Evolutionary conservation across 768 basidiomycete species (phyloP).

Genomic region (Boletus rex-veris): DNA sequence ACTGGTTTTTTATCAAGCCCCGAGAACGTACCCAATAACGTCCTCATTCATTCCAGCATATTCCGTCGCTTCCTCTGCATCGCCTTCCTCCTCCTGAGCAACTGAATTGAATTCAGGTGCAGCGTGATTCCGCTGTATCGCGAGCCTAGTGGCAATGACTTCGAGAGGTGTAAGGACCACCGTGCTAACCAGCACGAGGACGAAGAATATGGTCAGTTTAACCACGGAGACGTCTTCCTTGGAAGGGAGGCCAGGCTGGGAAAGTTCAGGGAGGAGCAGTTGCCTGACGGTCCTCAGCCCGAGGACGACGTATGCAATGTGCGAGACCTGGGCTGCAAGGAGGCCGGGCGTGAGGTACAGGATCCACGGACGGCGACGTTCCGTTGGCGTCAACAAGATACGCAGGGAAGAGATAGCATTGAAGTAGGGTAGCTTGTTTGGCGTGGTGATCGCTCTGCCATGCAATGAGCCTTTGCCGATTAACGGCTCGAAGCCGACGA

Average conservation of each 20-base stretch:
- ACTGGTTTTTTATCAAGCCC: too few relatives aligned
- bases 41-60: slow-evolving; percentile 74
- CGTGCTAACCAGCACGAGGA: slow-evolving; percentile 55
- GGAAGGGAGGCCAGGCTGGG: slow-evolving; percentile 31
- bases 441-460: slow-evolving; percentile 76
- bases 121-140: slow-evolving; percentile 82
- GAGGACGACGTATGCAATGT: slow-evolving; percentile 44
- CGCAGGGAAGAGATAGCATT: slow-evolving; percentile 56
- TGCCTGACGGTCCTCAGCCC: slow-evolving; percentile 42
- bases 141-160: slow-evolving; percentile 72
- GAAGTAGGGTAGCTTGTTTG: slow-evolving; percentile 68
- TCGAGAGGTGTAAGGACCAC: slow-evolving; percentile 69
- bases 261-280: slow-evolving; percentile 56
- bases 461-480: not conserved
- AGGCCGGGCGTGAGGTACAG: slow-evolving; percentile 77
- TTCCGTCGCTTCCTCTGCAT: slow-evolving; percentile 55
- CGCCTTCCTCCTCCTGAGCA: slow-evolving; percentile 67
- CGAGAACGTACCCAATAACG: slow-evolving; percentile 66
- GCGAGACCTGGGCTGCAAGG: slow-evolving; percentile 40
- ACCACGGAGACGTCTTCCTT: slow-evolving; percentile 44
- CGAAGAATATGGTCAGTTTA: slow-evolving; percentile 53
- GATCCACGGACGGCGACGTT: slow-evolving; percentile 74
- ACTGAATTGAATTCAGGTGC: slow-evolving; percentile 72
- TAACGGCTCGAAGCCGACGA: not conserved
- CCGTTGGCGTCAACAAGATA: slow-evolving; percentile 75